Evolutionary conservation across 2,329 filamentous ascomycete genomes (phyloP).

Genomic region (Xylaria sp.): DNA sequence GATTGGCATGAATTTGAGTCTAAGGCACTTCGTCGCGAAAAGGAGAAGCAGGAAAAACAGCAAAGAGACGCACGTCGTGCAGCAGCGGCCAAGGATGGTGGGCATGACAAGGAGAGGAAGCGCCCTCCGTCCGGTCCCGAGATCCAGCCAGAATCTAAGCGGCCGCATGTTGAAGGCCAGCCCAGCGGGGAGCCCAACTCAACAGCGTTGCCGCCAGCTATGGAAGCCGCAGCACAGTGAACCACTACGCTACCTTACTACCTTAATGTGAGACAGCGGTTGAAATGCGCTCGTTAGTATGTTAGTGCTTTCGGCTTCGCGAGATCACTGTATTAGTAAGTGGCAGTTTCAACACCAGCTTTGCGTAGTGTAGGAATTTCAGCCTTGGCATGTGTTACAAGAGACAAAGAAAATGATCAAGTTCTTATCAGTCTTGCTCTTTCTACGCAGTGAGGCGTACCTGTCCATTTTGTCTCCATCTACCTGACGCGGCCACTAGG

Average conservation of each 20-base stretch:
- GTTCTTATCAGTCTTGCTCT: not conserved
- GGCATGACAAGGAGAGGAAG: conserved; percentile 50
- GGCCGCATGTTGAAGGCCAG: conserved; percentile 47
- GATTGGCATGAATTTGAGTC: conserved; percentile 99
- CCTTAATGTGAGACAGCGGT: not conserved
- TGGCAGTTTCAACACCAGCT: conserved; percentile 10
- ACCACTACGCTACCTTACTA: not conserved
- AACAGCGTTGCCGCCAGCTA: conserved; percentile 23
- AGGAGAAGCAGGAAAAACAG: conserved; percentile 77
- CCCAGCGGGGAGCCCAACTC: conserved; percentile 31
- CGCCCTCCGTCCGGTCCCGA: conserved; percentile 42
- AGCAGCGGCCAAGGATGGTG: conserved; percentile 55
- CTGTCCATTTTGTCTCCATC: not conserved
- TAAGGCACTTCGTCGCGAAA: conserved; percentile 91
- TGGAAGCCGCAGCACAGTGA: conserved; percentile 17
- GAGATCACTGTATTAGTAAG: conserved; percentile 13
- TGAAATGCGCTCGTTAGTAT: not conserved
- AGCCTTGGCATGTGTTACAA: not conserved
- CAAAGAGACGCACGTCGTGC: conserved; percentile 63
- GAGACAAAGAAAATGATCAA: not conserved
- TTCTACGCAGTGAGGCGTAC: not conserved
- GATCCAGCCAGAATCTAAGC: conserved; percentile 45
- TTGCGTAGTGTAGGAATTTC: not conserved
- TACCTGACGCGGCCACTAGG: not conserved
- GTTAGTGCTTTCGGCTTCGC: not conserved